Evolutionary conservation across 805 yeast genomes (phyloP).

Genomic region (Yamadazyma nakazawae): DNA sequence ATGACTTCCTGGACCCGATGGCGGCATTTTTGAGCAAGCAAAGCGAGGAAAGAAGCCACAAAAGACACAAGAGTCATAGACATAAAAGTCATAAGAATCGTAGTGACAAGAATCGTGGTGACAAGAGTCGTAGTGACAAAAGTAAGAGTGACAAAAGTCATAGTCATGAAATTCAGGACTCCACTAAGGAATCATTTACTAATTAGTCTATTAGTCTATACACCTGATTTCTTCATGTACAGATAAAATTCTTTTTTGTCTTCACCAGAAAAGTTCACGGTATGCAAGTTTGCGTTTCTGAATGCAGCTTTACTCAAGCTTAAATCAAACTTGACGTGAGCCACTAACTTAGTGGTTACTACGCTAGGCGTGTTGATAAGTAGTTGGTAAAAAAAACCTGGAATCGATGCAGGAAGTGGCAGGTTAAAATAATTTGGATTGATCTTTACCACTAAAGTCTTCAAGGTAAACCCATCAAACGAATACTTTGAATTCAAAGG

Average conservation of each 20-base stretch:
- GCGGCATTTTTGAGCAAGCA: slow-evolving; percentile 14
- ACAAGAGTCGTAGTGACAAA: slow-evolving; percentile 4
- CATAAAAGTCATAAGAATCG: slow-evolving; percentile 1
- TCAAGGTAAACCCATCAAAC: slow-evolving; percentile 23
- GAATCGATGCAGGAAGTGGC: slow-evolving; percentile 29
- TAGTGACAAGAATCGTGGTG: background rate
- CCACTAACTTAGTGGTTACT: slow-evolving; percentile 28
- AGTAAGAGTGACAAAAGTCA: slow-evolving; percentile 3
- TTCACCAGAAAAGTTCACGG: slow-evolving; percentile 27
- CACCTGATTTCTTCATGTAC: background rate
- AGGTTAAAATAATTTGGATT: slow-evolving; percentile 36
- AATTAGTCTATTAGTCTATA: too few relatives aligned
- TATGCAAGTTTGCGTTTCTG: slow-evolving; percentile 30
- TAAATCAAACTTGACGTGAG: slow-evolving; percentile 17
- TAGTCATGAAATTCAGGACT: background rate
- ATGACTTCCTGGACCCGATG: slow-evolving; percentile 37
- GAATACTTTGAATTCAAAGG: slow-evolving; percentile 15
- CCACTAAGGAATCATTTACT: background rate
- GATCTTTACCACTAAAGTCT: slow-evolving; percentile 36
- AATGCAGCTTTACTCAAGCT: slow-evolving; percentile 22
- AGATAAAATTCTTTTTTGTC: slow-evolving; percentile 29
- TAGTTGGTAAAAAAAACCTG: slow-evolving; percentile 7
- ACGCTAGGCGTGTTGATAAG: slow-evolving; percentile 12
- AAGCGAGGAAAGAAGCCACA: slow-evolving; percentile 2
- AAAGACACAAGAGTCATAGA: slow-evolving; percentile 6